Evolutionary conservation across 2,329 filamentous ascomycete genomes (phyloP).

Genomic region (Hymenoscyphus repandus): DNA sequence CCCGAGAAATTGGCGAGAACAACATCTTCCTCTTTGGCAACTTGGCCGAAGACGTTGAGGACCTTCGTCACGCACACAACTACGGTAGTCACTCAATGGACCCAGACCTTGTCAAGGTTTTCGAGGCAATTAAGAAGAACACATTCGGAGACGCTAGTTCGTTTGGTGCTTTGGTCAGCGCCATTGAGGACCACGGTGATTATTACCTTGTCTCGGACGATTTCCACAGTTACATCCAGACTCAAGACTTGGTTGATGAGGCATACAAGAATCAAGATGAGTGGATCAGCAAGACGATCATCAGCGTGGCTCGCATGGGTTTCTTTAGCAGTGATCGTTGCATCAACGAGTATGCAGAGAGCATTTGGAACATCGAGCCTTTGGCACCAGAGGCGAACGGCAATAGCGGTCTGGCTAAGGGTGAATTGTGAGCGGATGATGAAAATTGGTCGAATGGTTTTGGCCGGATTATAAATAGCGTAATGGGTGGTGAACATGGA

Average conservation of each 20-base stretch:
- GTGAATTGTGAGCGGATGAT: constrained; percentile 3
- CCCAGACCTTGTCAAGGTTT: constrained; percentile 71
- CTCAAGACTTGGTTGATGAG: constrained; percentile 85
- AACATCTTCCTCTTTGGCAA: constrained; percentile 99
- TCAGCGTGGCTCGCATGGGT: constrained; percentile 86
- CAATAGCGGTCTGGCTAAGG: constrained; percentile 1
- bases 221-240: constrained; percentile 91
- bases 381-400: constrained; percentile 18
- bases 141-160: constrained; percentile 74
- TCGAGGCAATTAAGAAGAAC: constrained; percentile 72
- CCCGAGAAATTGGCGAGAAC: constrained; percentile 89
- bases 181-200: constrained; percentile 88
- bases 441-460: too few relatives aligned
- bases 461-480: too few relatives aligned
- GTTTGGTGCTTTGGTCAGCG: constrained; percentile 78
- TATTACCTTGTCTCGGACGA: constrained; percentile 98
- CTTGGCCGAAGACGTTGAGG: constrained; percentile 91
- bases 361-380: constrained; percentile 95
- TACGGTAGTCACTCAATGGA: constrained; percentile 79
- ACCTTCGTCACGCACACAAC: constrained; percentile 83
- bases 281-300: constrained; percentile 88
- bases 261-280: constrained; percentile 87
- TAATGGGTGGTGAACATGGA: too few relatives aligned
- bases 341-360: constrained; percentile 95
- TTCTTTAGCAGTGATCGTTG: constrained; percentile 95